Conservation (phyloP, 2,329 filamentous ascomycete genomes). For the Hortaea werneckii region DNA sequence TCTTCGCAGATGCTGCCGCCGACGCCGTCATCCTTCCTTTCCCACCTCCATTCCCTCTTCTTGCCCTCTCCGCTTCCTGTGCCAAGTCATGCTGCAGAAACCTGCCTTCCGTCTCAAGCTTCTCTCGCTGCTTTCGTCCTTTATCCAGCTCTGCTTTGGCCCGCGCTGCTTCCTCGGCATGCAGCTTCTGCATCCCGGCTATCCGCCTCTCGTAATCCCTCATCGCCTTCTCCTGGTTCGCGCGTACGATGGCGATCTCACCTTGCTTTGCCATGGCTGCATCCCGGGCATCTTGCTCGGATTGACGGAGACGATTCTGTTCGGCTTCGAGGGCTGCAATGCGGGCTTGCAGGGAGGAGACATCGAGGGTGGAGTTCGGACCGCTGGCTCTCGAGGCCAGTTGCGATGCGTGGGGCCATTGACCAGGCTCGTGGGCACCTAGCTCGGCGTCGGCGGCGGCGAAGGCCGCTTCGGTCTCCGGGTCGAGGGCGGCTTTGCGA, state of each 20-base stretch:
- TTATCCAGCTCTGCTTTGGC: constrained; percentile 55
- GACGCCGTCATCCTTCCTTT: constrained; percentile 4
- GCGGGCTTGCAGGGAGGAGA: constrained; percentile 29
- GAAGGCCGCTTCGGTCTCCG: constrained; percentile 22
- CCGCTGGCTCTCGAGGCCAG: constrained; percentile 2
- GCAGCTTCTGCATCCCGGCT: constrained; percentile 50
- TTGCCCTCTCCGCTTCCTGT: constrained; percentile 47
- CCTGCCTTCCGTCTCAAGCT: constrained; percentile 56
- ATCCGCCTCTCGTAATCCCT: constrained; percentile 56
- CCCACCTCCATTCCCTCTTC: constrained; percentile 30
- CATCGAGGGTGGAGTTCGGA: constrained; percentile 8
- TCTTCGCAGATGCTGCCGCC: background rate
- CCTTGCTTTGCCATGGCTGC: constrained; percentile 55
- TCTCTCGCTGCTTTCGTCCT: constrained; percentile 54
- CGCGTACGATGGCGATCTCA: constrained; percentile 65
- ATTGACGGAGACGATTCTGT: constrained; percentile 27
- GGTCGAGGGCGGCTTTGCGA: constrained; percentile 6
- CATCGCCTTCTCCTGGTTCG: constrained; percentile 53
- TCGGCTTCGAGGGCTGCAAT: constrained; percentile 39
- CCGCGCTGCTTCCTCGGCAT: constrained; percentile 53
- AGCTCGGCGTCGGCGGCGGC: constrained; percentile 25
- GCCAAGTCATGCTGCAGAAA: constrained; percentile 64
- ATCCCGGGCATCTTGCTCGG: constrained; percentile 33
- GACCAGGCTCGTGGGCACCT: constrained; percentile 13
- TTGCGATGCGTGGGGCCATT: constrained; percentile 12